A percentile compares a stretch with the other conserved stretches of the same genome.
Conservation (phyloP, 2,329 filamentous ascomycete species). For the Thelonectria discophora region DNA sequence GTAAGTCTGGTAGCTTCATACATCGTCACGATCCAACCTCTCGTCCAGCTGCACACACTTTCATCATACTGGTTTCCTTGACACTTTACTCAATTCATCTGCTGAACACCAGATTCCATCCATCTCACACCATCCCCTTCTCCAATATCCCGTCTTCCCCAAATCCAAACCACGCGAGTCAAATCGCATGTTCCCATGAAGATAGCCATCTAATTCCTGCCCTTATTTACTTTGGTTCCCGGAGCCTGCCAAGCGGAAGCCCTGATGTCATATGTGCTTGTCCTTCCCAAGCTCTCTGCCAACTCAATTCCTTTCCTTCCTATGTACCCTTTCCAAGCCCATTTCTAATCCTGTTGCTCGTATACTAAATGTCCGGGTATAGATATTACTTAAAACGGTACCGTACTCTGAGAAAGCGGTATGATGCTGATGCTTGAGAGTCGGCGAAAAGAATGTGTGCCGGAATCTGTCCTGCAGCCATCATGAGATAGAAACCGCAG, state of each 20-base stretch:
- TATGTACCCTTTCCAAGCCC: constrained; percentile 11
- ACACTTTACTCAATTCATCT: background rate
- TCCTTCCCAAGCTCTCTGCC: background rate
- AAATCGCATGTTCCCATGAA: background rate
- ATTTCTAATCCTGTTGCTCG: constrained; percentile 23
- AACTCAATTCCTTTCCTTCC: constrained; percentile 1
- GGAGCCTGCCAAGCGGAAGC: constrained; percentile 14
- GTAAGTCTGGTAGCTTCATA: constrained; percentile 64
- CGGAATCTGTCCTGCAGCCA: background rate
- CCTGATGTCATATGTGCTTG: constrained; percentile 5
- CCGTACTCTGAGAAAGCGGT: constrained; percentile 83
- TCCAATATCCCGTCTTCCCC: constrained; percentile 5
- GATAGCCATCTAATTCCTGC: constrained; percentile 11
- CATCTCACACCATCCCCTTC: constrained; percentile 5
- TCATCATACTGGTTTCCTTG: constrained; percentile 6
- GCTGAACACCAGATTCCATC: constrained; percentile 2
- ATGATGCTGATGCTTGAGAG: constrained; percentile 59
- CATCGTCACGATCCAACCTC: background rate
- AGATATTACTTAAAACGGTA: constrained; percentile 83
- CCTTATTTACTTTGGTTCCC: constrained; percentile 9
- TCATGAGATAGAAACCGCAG: constrained; percentile 27
- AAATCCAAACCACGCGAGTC: constrained; percentile 3
- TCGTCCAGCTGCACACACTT: constrained; percentile 11
- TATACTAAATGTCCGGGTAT: constrained; percentile 42
- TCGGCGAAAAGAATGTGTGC: background rate